A percentile compares a stretch with the other conserved stretches of the same genome.
Evolutionary conservation across 2,329 filamentous ascomycete species (phyloP).

Genomic region (Waltergamsia citrina): DNA sequence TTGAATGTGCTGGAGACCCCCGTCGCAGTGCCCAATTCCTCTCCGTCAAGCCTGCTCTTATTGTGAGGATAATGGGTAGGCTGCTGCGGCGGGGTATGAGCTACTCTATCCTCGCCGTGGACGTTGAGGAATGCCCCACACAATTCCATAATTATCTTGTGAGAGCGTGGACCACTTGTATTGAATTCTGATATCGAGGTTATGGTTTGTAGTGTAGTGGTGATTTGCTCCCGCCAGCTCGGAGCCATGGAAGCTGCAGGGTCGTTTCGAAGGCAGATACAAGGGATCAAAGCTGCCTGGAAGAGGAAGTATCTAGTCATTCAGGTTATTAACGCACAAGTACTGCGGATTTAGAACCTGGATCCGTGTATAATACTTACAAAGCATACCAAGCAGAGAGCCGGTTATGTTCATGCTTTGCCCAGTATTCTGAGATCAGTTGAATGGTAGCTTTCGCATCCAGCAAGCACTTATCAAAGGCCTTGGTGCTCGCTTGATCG

Average conservation of each 20-base stretch:
- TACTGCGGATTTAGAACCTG: no score
- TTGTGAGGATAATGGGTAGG: no score
- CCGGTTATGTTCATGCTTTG: constrained; percentile 2
- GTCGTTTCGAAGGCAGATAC: constrained; percentile 33
- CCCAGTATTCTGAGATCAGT: constrained; percentile 5
- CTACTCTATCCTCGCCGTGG: no score
- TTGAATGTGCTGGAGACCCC: neutral
- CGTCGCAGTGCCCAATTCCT: neutral
- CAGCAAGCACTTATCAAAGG: constrained; percentile 45
- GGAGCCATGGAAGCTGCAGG: constrained; percentile 22
- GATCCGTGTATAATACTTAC: no score
- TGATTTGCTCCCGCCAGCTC: constrained; percentile 31
- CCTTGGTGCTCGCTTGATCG: constrained; percentile 10
- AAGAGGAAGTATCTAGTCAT: constrained; percentile 33
- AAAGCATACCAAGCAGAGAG: constrained; percentile 3
- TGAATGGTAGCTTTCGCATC: constrained; percentile 61
- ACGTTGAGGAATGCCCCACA: constrained; percentile 26
- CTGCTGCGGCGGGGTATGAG: no score
- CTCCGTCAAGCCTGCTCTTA: neutral
- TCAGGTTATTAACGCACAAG: neutral
- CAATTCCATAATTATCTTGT: constrained; percentile 28
- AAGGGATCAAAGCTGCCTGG: constrained; percentile 37
- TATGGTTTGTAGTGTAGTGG: constrained; percentile 23
- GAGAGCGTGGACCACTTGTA: constrained; percentile 28
- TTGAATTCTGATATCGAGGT: constrained; percentile 25